phyloP scores from a whole-genome alignment of 1,284 basidiomycete genomes.

The Microbotryomycetes sp. region DNA sequence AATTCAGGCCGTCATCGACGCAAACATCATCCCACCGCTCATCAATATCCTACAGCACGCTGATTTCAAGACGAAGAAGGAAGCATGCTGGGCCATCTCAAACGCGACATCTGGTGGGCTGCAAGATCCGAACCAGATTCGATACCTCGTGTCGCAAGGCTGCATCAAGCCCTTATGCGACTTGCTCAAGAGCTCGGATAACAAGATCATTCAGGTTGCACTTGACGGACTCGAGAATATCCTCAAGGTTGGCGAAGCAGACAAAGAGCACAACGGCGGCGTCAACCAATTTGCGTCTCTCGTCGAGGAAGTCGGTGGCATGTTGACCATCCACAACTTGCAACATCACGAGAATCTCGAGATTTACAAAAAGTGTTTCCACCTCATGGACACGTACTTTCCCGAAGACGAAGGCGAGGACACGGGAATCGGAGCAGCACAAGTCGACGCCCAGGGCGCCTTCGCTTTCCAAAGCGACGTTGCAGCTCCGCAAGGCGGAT shows the following conservation, averaged over 20 bases:
- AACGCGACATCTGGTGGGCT: constrained; percentile 98
- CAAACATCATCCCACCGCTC: constrained; percentile 86
- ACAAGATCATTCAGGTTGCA: constrained; percentile 98
- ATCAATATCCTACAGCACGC: constrained; percentile 97
- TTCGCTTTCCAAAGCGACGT: constrained; percentile 68
- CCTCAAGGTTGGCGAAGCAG: constrained; percentile 94
- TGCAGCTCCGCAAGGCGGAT: constrained; percentile 83
- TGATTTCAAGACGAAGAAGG: constrained; percentile 99
- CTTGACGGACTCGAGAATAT: constrained; percentile 98
- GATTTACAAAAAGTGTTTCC: constrained; percentile 99
- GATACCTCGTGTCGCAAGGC: constrained; percentile 94
- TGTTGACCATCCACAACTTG: constrained; percentile 97
- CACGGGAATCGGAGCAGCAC: constrained; percentile 67
- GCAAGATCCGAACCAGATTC: constrained; percentile 93
- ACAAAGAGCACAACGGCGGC: constrained; percentile 74
- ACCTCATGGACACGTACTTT: constrained; percentile 75
- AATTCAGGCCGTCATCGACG: constrained; percentile 72
- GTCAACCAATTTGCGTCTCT: constrained; percentile 89
- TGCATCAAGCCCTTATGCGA: constrained; percentile 99
- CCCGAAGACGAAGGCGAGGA: constrained; percentile 49
- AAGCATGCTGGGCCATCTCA: constrained; percentile 99
- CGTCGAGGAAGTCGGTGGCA: constrained; percentile 97
- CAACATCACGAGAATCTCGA: constrained; percentile 99
- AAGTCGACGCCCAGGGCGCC: constrained; percentile 66
- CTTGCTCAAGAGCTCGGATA: constrained; percentile 94